Evolutionary conservation across 192 early-diverging fungal genomes (phyloP).

Genomic region (Mortierella alpina): DNA sequence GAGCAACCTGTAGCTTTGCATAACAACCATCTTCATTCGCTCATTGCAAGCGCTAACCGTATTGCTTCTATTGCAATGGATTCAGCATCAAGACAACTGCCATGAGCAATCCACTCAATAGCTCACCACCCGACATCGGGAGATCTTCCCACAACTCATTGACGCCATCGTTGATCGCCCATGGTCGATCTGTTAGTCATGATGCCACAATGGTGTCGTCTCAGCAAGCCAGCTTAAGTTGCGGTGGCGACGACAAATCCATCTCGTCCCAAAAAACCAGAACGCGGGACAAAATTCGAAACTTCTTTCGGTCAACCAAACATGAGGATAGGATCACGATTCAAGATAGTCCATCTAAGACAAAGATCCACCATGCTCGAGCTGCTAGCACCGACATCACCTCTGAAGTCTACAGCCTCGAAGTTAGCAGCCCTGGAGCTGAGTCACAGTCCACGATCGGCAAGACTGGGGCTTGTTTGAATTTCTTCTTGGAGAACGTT

Average conservation of each 20-base stretch:
- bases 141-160: background rate
- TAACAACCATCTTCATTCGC: background rate
- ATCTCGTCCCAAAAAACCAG: background rate
- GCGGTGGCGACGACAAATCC: background rate
- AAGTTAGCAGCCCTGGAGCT: background rate
- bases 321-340: background rate
- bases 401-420: background rate
- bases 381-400: constrained; percentile 1
- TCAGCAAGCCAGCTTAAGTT: background rate
- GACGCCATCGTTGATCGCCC: background rate
- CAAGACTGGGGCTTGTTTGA: background rate
- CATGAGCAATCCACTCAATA: background rate
- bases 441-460: background rate
- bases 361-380: background rate
- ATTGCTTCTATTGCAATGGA: background rate
- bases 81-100: background rate
- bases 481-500: background rate
- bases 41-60: background rate
- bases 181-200: background rate
- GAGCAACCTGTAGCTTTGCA: background rate
- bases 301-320: background rate
- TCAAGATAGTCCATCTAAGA: background rate
- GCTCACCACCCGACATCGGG: background rate
- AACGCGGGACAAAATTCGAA: background rate
- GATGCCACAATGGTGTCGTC: background rate